Evolutionary conservation across 768 basidiomycete genomes (phyloP).

Genomic region (Omphalotus guepiniiformis): DNA sequence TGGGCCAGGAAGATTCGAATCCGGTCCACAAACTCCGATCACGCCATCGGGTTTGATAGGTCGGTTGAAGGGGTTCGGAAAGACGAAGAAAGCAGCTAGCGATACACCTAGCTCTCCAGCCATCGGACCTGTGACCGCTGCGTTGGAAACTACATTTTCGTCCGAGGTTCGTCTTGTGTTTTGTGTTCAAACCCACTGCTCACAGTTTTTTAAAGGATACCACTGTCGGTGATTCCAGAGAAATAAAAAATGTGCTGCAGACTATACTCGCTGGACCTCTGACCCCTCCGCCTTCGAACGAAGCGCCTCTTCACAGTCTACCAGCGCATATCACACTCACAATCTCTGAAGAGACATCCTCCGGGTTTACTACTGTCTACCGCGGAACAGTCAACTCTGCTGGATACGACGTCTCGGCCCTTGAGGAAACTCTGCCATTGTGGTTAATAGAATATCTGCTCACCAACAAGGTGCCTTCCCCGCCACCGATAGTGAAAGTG

Average conservation of each 20-base stretch:
- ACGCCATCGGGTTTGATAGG: conserved; percentile 73
- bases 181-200: background rate
- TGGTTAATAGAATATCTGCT: conserved; percentile 91
- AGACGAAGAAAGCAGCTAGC: conserved; percentile 29
- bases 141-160: conserved; percentile 19
- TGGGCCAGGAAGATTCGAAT: conserved; percentile 23
- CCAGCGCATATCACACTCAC: conserved; percentile 60
- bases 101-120: conserved; percentile 16
- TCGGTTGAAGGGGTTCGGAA: conserved; percentile 71
- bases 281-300: conserved; percentile 62
- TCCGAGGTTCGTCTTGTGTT: conserved; percentile 22
- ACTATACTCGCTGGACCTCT: conserved; percentile 50
- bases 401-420: conserved; percentile 35
- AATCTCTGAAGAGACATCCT: conserved; percentile 77
- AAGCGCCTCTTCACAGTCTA: conserved; percentile 64
- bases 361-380: conserved; percentile 75
- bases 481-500: conserved; percentile 62
- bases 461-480: conserved; percentile 50
- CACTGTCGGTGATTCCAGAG: background rate
- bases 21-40: conserved; percentile 39
- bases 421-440: conserved; percentile 78
- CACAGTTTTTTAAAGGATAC: conserved; percentile 18
- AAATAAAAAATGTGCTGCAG: conserved; percentile 48
- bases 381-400: conserved; percentile 62
- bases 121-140: conserved; percentile 13